Evolutionary conservation across 139 green algal species (phyloP).

Genomic region (Dunaliella primolecta): DNA sequence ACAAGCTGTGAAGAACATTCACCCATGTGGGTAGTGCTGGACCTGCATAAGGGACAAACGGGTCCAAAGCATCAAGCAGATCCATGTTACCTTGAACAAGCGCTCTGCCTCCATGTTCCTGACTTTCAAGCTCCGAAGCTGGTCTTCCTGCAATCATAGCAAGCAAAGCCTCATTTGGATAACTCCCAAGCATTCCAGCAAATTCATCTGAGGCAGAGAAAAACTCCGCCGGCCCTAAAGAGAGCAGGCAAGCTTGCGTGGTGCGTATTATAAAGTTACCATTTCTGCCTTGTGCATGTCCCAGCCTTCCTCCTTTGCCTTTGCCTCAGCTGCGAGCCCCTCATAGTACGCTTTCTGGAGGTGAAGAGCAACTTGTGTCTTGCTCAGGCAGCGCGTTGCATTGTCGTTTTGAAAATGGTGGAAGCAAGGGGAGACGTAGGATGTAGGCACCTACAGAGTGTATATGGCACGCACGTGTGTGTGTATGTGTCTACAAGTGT

Average conservation of each 20-base stretch:
- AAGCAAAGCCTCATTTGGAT: neutral
- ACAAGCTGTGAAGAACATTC: no score
- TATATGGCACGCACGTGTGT: constrained; percentile 69
- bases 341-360: neutral
- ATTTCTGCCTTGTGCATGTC: neutral
- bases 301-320: neutral
- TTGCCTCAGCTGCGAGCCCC: neutral
- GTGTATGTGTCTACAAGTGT: constrained; percentile 83
- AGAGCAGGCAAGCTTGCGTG: no score
- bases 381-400: neutral
- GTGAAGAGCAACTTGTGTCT: constrained; percentile 4
- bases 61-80: no score
- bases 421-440: constrained; percentile 14
- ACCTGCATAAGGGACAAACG: no score
- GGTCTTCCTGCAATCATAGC: constrained; percentile 7
- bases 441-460: neutral
- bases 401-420: neutral
- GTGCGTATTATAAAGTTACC: no score
- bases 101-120: constrained; percentile 17
- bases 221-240: no score
- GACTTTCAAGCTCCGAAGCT: neutral
- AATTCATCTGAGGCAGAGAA: no score
- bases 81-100: constrained; percentile 18
- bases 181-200: neutral
- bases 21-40: no score